Percentiles rank a stretch among this genome's conserved stretches.
Conservation (phyloP, 78 protist species). For the Emiliania huxleyi region DNA sequence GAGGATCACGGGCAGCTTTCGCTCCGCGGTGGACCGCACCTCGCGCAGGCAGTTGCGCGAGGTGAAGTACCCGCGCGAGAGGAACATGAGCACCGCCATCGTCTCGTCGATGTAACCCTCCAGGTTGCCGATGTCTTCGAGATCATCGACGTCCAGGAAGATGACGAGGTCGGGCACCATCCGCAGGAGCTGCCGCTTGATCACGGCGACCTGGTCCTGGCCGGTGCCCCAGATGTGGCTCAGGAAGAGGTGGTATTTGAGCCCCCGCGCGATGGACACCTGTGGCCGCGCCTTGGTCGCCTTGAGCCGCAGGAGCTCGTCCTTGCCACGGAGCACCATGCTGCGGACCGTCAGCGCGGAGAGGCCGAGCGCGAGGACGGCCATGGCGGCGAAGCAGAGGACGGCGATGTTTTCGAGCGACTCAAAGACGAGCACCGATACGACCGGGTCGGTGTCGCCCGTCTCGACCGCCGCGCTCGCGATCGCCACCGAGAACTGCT, state of each 20-base stretch:
- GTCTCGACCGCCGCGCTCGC: too few relatives aligned
- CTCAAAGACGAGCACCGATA: not conserved
- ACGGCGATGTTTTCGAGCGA: not conserved
- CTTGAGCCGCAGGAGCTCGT: not conserved
- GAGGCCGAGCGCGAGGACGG: not conserved
- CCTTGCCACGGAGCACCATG: not conserved
- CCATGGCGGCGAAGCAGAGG: not conserved
- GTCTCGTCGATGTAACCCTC: not conserved
- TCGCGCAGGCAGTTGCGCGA: conserved; percentile 21
- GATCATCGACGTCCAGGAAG: conserved; percentile 29
- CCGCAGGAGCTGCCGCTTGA: not conserved
- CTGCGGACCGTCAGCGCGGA: not conserved
- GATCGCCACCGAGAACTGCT: not conserved
- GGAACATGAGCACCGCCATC: not conserved
- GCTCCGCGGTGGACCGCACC: not conserved
- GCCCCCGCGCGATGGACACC: not conserved
- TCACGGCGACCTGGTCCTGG: not conserved
- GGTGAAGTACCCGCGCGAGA: conserved; percentile 5
- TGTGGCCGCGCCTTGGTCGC: not conserved
- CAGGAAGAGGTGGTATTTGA: not conserved
- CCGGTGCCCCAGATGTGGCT: not conserved
- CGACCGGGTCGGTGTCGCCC: too few relatives aligned
- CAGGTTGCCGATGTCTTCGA: not conserved
- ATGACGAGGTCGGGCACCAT: not conserved
- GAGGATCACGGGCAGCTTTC: not conserved